Percentiles rank a stretch among this genome's conserved stretches.
phyloP scores from a whole-genome alignment of 345 rosid genomes.

The Populus pruinosa region DNA sequence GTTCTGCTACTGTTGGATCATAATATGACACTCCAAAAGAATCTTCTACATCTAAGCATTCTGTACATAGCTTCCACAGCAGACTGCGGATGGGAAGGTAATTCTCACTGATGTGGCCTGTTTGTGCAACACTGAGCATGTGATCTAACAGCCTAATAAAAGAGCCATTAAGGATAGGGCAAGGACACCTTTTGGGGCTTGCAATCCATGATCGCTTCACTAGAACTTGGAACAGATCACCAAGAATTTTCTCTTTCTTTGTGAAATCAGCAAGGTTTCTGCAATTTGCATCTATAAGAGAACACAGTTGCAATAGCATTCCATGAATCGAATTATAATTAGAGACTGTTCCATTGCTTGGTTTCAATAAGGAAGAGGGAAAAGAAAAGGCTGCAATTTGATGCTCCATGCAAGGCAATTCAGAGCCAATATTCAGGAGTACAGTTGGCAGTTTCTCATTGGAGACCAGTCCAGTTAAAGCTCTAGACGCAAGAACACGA shows the following conservation, averaged over 20 bases:
- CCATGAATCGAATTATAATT: slow-evolving; percentile 80
- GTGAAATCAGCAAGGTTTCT: slow-evolving; percentile 68
- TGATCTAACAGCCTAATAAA: slow-evolving; percentile 73
- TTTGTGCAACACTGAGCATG: slow-evolving; percentile 67
- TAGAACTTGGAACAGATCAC: slow-evolving; percentile 54
- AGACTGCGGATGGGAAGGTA: slow-evolving; percentile 41
- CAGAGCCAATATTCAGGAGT: slow-evolving; percentile 60
- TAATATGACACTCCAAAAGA: slow-evolving; percentile 55
- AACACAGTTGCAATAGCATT: slow-evolving; percentile 67
- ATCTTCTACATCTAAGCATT: slow-evolving; percentile 58
- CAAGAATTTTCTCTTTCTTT: slow-evolving; percentile 75
- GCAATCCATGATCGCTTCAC: slow-evolving; percentile 66
- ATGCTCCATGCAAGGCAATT: slow-evolving; percentile 41
- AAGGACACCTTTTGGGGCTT: slow-evolving; percentile 62
- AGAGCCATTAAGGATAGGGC: slow-evolving; percentile 72
- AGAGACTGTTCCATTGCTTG: slow-evolving; percentile 23
- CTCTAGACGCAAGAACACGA: slow-evolving; percentile 90
- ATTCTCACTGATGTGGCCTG: slow-evolving; percentile 36
- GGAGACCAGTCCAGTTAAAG: slow-evolving; percentile 84
- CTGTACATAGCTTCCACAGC: slow-evolving; percentile 61
- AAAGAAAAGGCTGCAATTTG: slow-evolving; percentile 15
- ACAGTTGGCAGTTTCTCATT: slow-evolving; percentile 75
- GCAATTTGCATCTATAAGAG: slow-evolving; percentile 79
- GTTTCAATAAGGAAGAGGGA: slow-evolving; percentile 10
- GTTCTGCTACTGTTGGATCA: slow-evolving; percentile 80